These are phyloP conservation scores for Penicillium angulare DNA, from an alignment of 495 filamentous ascomycete species.

Conservation along the genomic window DNA sequence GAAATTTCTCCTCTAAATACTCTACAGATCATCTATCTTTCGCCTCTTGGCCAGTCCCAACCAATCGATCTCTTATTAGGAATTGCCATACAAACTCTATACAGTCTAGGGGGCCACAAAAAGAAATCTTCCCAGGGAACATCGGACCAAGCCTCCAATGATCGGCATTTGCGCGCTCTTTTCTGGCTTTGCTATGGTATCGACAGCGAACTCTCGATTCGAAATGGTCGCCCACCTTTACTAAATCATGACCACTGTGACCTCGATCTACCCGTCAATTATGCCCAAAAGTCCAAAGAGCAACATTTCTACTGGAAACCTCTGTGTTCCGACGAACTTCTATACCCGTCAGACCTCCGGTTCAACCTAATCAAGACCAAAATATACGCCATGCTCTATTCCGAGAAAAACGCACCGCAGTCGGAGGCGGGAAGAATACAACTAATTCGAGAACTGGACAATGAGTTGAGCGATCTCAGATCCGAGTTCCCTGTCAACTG, in stretches of 20 bases:
- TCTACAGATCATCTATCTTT: slow-evolving; percentile 20
- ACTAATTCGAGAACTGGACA: slow-evolving; percentile 26
- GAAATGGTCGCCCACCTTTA: slow-evolving; percentile 23
- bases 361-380: slow-evolving; percentile 29
- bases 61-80: slow-evolving; percentile 20
- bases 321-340: slow-evolving; percentile 20
- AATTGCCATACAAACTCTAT: slow-evolving; percentile 20
- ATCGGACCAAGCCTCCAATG: slow-evolving; percentile 3
- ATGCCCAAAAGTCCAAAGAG: slow-evolving; percentile 17
- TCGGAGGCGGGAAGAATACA: slow-evolving; percentile 23
- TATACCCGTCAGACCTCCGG: slow-evolving; percentile 30
- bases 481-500: slow-evolving; percentile 16
- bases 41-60: slow-evolving; percentile 22
- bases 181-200: slow-evolving; percentile 39
- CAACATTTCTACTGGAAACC: slow-evolving; percentile 22
- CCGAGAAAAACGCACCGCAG: slow-evolving; percentile 5
- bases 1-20: background rate
- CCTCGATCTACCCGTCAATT: slow-evolving; percentile 24
- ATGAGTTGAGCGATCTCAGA: slow-evolving; percentile 24
- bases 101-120: slow-evolving; percentile 21
- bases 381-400: slow-evolving; percentile 27
- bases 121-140: background rate
- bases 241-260: slow-evolving; percentile 34
- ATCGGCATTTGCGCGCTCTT: slow-evolving; percentile 27
- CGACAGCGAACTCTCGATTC: slow-evolving; percentile 34